A percentile compares a stretch with the other conserved stretches of the same genome.
These are phyloP conservation scores for Suillus discolor DNA, from an alignment of 768 basidiomycete species.

Conservation along the genomic window DNA sequence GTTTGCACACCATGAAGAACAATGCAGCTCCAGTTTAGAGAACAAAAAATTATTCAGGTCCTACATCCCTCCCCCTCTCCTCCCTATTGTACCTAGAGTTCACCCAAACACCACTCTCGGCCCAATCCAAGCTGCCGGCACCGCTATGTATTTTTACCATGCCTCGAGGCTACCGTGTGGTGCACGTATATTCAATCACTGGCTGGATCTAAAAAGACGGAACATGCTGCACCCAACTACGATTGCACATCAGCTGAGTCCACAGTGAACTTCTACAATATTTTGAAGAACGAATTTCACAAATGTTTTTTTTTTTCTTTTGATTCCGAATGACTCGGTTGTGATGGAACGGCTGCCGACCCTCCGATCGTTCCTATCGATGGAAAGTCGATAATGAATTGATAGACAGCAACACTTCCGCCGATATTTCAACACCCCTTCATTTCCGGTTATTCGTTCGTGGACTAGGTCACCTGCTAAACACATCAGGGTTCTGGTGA, in stretches of 20 bases:
- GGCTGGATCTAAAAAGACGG: not conserved
- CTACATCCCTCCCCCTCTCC: constrained; percentile 1
- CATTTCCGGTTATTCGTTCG: constrained; percentile 9
- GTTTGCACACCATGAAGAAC: constrained; percentile 12
- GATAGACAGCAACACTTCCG: constrained; percentile 14
- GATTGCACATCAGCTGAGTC: constrained; percentile 5
- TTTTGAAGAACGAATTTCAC: constrained; percentile 1
- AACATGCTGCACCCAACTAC: constrained; percentile 8
- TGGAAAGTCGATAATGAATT: constrained; percentile 18
- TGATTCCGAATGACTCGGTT: not conserved
- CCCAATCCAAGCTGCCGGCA: constrained; percentile 19
- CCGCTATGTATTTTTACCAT: constrained; percentile 14
- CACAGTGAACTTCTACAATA: not conserved
- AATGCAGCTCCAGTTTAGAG: not conserved
- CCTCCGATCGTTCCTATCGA: constrained; percentile 23
- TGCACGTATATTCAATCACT: not conserved
- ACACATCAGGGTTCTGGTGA: constrained; percentile 13
- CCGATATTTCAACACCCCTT: constrained; percentile 11
- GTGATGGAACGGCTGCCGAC: constrained; percentile 12
- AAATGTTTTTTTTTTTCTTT: not conserved
- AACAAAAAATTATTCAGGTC: not conserved
- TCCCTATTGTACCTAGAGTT: constrained; percentile 4
- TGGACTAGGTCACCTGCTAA: constrained; percentile 13
- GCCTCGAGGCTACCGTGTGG: constrained; percentile 28
- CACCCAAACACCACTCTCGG: constrained; percentile 7